Evolutionary conservation across 805 yeast species (phyloP), one percentile per base, ranked within the genome.

Genomic region (Saturnispora bothae): DNA sequence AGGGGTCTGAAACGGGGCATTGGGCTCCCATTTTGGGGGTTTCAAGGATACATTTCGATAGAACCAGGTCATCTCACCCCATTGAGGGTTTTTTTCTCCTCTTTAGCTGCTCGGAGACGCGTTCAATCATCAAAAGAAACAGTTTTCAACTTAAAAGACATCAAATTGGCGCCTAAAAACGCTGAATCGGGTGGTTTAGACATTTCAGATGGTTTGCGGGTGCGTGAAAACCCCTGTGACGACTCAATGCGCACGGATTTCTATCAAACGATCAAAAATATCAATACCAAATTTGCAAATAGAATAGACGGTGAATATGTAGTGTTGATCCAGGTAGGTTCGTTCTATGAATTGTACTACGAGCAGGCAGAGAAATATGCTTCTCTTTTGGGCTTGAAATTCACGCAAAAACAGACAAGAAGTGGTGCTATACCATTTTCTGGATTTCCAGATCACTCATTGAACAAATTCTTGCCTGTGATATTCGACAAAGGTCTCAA

Each of bases 301-400:
- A 37, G 49, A 13, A 32, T 36, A 3, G 54, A 52, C 28, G 51
- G 49, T 3, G 52, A 47, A 14, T 55, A 76, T 43, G 77, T 81
- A 0, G 77, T 83, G 0, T 51, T 79, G 28, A 77, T 86, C 1
- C 94, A 85, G 49, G 88, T 86, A 27, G 96, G 95, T 1, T 73
- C 86, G 17, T 84, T 84, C 56, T 84, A 82, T 49, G 95, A 84
- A 59, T 61, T 89, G 3, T 92, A 92, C 53, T 85, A 83, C 51
- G 88, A 88, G 38, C 94, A 86, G 43, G 97, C 97, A 1, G 73
- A 75, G 8, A 67, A 66, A 31, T 76, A 69, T 52, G 94, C 84
- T 0, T 78, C 82, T 2, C 57, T 72, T 38, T 58, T 92, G 38
- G 86, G 86, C 21, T 56, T 89, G 21, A 77, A 83, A 33, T 66